phyloP scores from a whole-genome alignment of 768 basidiomycete species.

The Exsudoporus frostii region DNA sequence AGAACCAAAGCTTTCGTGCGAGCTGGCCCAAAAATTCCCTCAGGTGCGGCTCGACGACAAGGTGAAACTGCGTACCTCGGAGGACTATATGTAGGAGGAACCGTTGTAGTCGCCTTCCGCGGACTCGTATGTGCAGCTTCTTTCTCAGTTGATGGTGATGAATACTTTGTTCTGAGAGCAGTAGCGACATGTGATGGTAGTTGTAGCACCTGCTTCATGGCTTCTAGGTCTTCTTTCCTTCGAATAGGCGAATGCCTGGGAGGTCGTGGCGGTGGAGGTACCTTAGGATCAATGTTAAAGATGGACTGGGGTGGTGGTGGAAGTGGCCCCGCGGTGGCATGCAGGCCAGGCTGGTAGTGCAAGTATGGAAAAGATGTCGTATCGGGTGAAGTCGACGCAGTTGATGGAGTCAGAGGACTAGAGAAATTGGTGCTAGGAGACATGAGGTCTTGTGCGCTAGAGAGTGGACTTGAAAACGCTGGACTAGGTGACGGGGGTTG shows the following conservation, averaged over 20 bases:
- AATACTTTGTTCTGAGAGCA: conserved; percentile 31
- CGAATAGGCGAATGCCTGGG: conserved; percentile 58
- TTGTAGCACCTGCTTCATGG: conserved; percentile 57
- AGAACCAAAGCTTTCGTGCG: conserved; percentile 23
- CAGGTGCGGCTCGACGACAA: not conserved
- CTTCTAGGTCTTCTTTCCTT: conserved; percentile 48
- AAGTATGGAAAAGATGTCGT: conserved; percentile 42
- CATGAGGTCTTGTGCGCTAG: conserved; percentile 29
- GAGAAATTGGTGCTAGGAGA: conserved; percentile 23
- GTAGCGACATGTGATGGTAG: conserved; percentile 54
- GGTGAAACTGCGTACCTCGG: conserved; percentile 16
- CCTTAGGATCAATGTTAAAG: conserved; percentile 44
- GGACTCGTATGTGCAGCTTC: conserved; percentile 26
- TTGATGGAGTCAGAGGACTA: conserved; percentile 26
- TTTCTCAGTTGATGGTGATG: conserved; percentile 17
- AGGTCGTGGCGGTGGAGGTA: conserved; percentile 57
- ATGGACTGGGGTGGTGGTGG: conserved; percentile 65
- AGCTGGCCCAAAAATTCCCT: conserved; percentile 5
- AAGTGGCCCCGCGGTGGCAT: conserved; percentile 70
- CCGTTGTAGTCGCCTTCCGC: conserved; percentile 15
- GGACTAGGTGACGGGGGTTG: conserved; percentile 29
- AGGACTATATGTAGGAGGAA: conserved; percentile 10
- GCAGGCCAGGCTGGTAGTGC: conserved; percentile 62
- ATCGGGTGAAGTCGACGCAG: conserved; percentile 28
- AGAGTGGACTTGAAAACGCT: conserved; percentile 25